Conservation (phyloP, 2,329 filamentous ascomycete species). For the Colletotrichum spinosum region DNA sequence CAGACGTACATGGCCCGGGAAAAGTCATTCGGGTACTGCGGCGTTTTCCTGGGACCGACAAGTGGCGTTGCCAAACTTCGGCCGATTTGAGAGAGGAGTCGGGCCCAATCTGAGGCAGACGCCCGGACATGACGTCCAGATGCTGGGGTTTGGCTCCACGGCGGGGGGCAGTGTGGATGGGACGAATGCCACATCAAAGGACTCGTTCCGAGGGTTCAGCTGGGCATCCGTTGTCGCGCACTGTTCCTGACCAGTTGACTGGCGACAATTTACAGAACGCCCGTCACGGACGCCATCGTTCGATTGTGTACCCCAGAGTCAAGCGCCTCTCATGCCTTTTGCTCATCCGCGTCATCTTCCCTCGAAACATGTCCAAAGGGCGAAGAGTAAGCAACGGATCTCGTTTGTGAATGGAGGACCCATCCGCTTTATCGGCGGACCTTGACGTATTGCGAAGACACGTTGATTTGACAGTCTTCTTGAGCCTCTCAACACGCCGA, state of each 20-base stretch:
- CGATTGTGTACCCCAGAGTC: constrained; percentile 10
- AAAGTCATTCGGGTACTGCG: constrained; percentile 29
- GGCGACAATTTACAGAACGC: constrained; percentile 20
- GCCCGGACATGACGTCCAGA: constrained; percentile 28
- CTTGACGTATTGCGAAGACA: constrained; percentile 7
- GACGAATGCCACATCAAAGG: constrained; percentile 20
- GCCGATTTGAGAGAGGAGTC: constrained; percentile 11
- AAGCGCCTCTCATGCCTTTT: not conserved
- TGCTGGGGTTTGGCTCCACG: constrained; percentile 20
- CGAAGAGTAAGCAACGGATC: not conserved
- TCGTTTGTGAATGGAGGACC: not conserved
- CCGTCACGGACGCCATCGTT: constrained; percentile 27
- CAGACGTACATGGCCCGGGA: constrained; percentile 11
- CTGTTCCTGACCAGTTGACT: constrained; percentile 8
- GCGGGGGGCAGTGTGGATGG: constrained; percentile 17
- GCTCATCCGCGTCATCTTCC: not conserved
- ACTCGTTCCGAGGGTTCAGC: not conserved
- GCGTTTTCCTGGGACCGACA: constrained; percentile 19
- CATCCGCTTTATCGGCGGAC: not conserved
- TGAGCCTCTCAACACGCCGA: constrained; percentile 20
- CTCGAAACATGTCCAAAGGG: not conserved
- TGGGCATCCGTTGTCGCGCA: not conserved
- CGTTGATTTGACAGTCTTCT: constrained; percentile 9
- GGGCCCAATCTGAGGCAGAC: constrained; percentile 28
- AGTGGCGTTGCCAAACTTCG: constrained; percentile 27